These are phyloP conservation scores for Teunomyces kruisii DNA, from an alignment of 805 yeast genomes.

Conservation along the genomic window DNA sequence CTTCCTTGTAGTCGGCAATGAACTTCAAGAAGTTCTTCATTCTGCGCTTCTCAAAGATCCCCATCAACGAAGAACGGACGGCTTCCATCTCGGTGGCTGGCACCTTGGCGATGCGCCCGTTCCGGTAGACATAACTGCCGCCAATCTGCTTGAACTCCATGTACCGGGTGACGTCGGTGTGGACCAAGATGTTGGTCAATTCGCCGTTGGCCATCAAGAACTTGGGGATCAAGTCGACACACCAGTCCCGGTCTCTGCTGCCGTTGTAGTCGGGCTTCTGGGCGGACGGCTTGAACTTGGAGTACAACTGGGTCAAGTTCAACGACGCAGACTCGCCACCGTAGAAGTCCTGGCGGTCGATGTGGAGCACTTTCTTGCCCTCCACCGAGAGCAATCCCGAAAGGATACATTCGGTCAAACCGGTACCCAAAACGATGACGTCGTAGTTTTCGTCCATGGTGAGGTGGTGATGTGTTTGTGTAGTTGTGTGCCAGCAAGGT, in stretches of 20 bases:
- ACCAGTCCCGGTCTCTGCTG: constrained; percentile 97
- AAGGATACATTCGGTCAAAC: constrained; percentile 94
- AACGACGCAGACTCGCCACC: constrained; percentile 93
- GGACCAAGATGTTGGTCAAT: constrained; percentile 89
- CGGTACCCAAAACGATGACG: constrained; percentile 91
- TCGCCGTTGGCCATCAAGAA: constrained; percentile 98
- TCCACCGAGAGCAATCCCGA: constrained; percentile 95
- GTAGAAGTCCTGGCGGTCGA: constrained; percentile 93
- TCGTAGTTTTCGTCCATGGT: constrained; percentile 94
- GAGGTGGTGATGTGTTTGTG: neutral
- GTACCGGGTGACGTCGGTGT: constrained; percentile 93
- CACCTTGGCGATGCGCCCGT: constrained; percentile 89
- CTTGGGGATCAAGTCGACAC: constrained; percentile 95
- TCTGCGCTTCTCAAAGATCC: constrained; percentile 92
- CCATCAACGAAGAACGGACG: constrained; percentile 87
- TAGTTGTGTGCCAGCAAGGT: constrained; percentile 7
- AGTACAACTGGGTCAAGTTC: constrained; percentile 65
- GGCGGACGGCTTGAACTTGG: constrained; percentile 78
- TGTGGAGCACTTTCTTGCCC: constrained; percentile 95
- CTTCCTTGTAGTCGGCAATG: constrained; percentile 78
- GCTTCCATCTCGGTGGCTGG: constrained; percentile 94
- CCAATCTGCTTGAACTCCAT: constrained; percentile 94
- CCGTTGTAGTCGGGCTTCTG: constrained; percentile 66
- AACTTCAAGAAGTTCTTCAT: constrained; percentile 90
- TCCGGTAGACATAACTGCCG: constrained; percentile 92